A percentile compares a stretch with the other conserved stretches of the same genome.
Evolutionary conservation across 768 basidiomycete species (phyloP).

Genomic region (Mycena albidolilacea): DNA sequence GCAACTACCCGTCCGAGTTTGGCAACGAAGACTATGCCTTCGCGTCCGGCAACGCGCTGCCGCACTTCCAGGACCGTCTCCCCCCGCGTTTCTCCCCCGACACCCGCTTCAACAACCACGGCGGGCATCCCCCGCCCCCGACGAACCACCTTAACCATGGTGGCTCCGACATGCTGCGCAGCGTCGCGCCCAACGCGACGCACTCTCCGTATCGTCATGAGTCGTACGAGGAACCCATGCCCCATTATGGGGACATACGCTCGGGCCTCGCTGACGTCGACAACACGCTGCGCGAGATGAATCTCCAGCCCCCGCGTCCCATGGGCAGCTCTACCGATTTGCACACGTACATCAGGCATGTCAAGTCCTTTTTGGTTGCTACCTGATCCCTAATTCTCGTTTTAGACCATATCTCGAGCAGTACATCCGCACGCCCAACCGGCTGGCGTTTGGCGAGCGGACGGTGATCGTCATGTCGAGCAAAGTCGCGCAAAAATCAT

Average conservation of each 20-base stretch:
- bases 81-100: conserved; percentile 68
- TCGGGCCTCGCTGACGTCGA: conserved; percentile 75
- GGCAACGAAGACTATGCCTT: conserved; percentile 64
- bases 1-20: conserved; percentile 71
- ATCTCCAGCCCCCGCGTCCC: conserved; percentile 66
- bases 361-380: conserved; percentile 3
- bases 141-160: conserved; percentile 63
- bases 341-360: conserved; percentile 85
- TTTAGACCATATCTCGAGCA: conserved; percentile 85
- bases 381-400: conserved; percentile 27
- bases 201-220: conserved; percentile 66
- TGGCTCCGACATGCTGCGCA: conserved; percentile 70
- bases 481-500: conserved; percentile 97
- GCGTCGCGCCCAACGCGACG: conserved; percentile 81
- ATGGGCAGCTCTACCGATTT: conserved; percentile 79
- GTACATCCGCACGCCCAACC: conserved; percentile 87
- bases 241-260: conserved; percentile 70
- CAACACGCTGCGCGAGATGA: conserved; percentile 75
- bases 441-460: conserved; percentile 92
- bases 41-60: conserved; percentile 60
- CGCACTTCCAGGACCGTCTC: conserved; percentile 73
- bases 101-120: conserved; percentile 63
- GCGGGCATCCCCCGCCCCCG: conserved; percentile 53
- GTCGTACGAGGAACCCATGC: conserved; percentile 71
- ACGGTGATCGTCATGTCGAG: conserved; percentile 98